A percentile compares a stretch with the other conserved stretches of the same genome.
Conservation (phyloP, 2,329 filamentous ascomycete genomes). For the Beauveria rudraprayagi region DNA sequence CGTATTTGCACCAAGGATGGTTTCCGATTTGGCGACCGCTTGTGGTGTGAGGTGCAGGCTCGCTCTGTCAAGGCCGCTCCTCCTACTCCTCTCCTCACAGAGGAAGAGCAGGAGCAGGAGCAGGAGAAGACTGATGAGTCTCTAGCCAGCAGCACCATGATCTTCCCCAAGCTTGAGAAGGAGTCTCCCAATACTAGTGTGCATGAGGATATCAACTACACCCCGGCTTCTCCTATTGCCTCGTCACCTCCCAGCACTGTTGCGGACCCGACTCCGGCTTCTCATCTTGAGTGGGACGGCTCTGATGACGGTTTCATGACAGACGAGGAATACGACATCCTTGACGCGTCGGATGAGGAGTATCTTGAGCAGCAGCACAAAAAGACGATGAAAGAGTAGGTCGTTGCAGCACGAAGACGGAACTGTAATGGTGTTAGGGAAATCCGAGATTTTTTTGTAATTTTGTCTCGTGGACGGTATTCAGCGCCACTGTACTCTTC, state of each 20-base stretch:
- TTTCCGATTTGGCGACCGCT: slow-evolving; percentile 77
- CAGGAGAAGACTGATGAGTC: slow-evolving; percentile 19
- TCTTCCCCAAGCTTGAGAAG: slow-evolving; percentile 93
- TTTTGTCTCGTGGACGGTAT: background rate
- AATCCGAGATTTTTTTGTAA: background rate
- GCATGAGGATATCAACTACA: slow-evolving; percentile 49
- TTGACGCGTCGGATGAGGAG: slow-evolving; percentile 91
- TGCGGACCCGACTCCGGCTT: slow-evolving; percentile 38
- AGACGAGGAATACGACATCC: slow-evolving; percentile 95
- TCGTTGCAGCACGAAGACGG: background rate
- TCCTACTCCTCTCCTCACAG: slow-evolving; percentile 18
- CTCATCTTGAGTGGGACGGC: slow-evolving; percentile 47
- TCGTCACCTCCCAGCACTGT: slow-evolving; percentile 22
- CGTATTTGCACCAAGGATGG: slow-evolving; percentile 77
- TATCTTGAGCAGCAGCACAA: slow-evolving; percentile 50
- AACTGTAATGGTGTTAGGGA: background rate
- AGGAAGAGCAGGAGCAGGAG: slow-evolving; percentile 21
- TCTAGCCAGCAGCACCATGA: slow-evolving; percentile 60
- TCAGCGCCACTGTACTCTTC: slow-evolving; percentile 4
- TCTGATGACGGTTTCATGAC: slow-evolving; percentile 76
- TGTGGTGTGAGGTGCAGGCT: slow-evolving; percentile 91
- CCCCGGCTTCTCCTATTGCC: slow-evolving; percentile 27
- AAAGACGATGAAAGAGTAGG: slow-evolving; percentile 30
- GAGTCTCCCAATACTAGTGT: slow-evolving; percentile 78
- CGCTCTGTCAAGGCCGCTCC: slow-evolving; percentile 30